phyloP scores from a whole-genome alignment of 495 filamentous ascomycete species.

The Aspergillus conjunctus region DNA sequence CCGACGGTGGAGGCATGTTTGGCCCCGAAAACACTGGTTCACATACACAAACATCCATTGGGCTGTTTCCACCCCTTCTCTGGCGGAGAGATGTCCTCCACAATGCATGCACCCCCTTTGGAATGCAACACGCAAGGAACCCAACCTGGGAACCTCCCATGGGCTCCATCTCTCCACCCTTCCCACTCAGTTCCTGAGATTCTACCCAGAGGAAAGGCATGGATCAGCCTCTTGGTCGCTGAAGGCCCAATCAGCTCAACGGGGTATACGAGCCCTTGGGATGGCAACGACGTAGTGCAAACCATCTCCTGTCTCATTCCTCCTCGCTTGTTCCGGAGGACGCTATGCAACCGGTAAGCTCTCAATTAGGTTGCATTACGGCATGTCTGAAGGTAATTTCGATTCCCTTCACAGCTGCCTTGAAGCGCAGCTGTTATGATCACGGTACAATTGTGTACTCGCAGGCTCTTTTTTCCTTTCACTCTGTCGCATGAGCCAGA shows the following conservation, averaged over 20 bases:
- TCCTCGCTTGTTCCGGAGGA: constrained; percentile 19
- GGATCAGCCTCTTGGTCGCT: constrained; percentile 26
- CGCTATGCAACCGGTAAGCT: constrained; percentile 13
- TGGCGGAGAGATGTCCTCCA: constrained; percentile 15
- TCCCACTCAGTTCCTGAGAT: constrained; percentile 1
- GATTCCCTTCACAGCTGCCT: no score
- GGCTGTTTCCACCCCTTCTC: not conserved
- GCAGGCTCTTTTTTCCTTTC: not conserved
- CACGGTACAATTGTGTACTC: no score
- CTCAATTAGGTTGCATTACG: constrained; percentile 18
- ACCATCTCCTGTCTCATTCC: constrained; percentile 22
- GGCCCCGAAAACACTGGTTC: constrained; percentile 10
- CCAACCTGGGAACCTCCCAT: constrained; percentile 4
- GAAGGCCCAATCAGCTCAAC: not conserved
- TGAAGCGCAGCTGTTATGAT: no score
- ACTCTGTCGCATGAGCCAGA: not conserved
- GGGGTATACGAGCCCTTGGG: not conserved
- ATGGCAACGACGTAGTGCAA: constrained; percentile 2
- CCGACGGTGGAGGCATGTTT: constrained; percentile 26
- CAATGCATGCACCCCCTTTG: constrained; percentile 22
- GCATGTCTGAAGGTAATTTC: not conserved
- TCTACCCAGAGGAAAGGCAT: constrained; percentile 29
- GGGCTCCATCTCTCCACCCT: constrained; percentile 4
- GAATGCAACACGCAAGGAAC: constrained; percentile 40
- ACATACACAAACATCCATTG: constrained; percentile 17